phyloP scores from a whole-genome alignment of 2,329 filamentous ascomycete species.

The Aspergillus bombycis region DNA sequence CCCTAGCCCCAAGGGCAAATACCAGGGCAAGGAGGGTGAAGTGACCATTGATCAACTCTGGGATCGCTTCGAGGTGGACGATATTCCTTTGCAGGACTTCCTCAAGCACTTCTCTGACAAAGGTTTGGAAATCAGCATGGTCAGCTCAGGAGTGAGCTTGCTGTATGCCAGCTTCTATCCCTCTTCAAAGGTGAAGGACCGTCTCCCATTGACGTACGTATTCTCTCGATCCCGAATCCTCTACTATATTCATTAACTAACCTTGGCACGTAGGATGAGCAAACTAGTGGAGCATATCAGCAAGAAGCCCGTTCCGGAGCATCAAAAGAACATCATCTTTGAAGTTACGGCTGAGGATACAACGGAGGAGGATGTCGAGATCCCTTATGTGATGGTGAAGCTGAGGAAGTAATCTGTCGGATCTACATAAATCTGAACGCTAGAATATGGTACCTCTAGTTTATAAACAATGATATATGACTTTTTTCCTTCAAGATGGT shows the following conservation, averaged over 20 bases:
- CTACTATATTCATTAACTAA: conserved; percentile 29
- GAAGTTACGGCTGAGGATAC: conserved; percentile 91
- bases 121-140: conserved; percentile 84
- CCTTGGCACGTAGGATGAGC: conserved; percentile 67
- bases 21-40: conserved; percentile 73
- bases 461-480: conserved; percentile 10
- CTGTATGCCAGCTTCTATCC: conserved; percentile 94
- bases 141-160: conserved; percentile 95
- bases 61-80: conserved; percentile 91
- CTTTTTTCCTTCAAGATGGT: conserved; percentile 10
- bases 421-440: conserved; percentile 13
- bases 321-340: conserved; percentile 95
- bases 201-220: conserved; percentile 70
- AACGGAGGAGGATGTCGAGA: conserved; percentile 90
- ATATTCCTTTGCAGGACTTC: conserved; percentile 84
- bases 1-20: conserved; percentile 87
- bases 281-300: conserved; percentile 85
- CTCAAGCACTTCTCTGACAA: conserved; percentile 78
- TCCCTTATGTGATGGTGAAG: conserved; percentile 94
- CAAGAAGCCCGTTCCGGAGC: conserved; percentile 85
- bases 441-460: neutral
- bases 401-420: conserved; percentile 48
- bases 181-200: conserved; percentile 78
- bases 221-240: neutral
- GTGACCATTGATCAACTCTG: conserved; percentile 93